Evolutionary conservation across 2,329 filamentous ascomycete species (phyloP), one percentile per base, ranked within the genome.

Genomic region (Fusarium acutatum): DNA sequence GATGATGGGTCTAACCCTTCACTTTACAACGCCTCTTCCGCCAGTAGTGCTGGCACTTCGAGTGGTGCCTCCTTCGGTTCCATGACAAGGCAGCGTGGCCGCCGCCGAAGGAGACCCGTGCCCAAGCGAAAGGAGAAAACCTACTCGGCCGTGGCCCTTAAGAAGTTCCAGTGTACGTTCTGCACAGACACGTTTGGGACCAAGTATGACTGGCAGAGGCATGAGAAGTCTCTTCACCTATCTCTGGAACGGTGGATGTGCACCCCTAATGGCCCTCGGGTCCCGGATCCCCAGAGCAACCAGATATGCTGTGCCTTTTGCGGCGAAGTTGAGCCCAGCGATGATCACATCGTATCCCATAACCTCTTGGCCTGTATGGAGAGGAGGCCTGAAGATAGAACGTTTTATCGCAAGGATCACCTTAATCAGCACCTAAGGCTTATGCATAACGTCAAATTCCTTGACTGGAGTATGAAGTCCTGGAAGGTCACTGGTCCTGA

Each of bases 251-350:
- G 15, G 1, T 50, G 47, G 47, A 32, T 32, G 22, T 50, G 47
- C 2, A 6, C 47, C 0, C 28, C 28, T 0, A 32, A 18, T 1
- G 28, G 47, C 1, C 47, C 47, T 14, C 11, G 28, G 11, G 28
- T 18, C 11, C 7, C 3, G 0, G 1, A 50, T 1, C 28, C 28
- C 28, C 28, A 32, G 12, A 32, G 1, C 2, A 32, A 20, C 11
- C 22, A 50, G 22, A 50, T 0, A 3, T 24, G 22, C 22, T 50
- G 47, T 14, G 12, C 11, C 4, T 50, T 50, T 11, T 50, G 47
- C 28, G 47, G 47, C 0, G 47, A 32, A 7, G 11, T 2, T 24
- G 28, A 50, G 4, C 28, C 47, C 0, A 14, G 22, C 22, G 28
- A 32, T 10, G 47, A 34, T 0, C 47, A 50, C 22, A 14, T 34